Evolutionary conservation across 345 rosid species (phyloP), one percentile per base, ranked within the genome.

Genomic region (Pugionium dolabratum): DNA sequence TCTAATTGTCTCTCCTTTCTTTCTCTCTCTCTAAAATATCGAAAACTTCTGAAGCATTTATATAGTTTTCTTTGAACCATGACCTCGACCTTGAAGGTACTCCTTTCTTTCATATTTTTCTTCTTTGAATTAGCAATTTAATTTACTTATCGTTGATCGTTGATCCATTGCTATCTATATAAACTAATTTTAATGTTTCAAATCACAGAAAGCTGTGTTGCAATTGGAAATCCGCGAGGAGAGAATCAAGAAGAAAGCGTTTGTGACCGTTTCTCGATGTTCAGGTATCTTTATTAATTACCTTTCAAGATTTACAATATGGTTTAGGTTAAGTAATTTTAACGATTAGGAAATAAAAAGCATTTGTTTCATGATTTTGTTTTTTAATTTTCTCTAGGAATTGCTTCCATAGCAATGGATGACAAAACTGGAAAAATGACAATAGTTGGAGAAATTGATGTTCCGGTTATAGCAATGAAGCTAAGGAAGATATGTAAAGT

Each of bases 381-480:
- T 4, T 7, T 4, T 5, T 5, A 1, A 1, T 18, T 18, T 18
- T 18, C 18, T 18, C 18, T 54, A 67, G 74, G 89, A 57, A 84
- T 88, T 35, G 76, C 73, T 9, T 86, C 91, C 1, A 54, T 86
- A 18, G 6, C 80, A 42, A 18, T 83, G 64, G 89, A 88, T 55
- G 69, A 74, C 72, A 84, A 88, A 78, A 84, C 85, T 8, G 76
- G 76, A 59, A 83, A 86, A 60, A 25, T 86, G 77, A 88, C 91
- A 1, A 68, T 84, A 31, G 67, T 69, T 3, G 91, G 91, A 42
- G 80, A 76, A 31, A 34, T 81, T 7, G 95, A 84, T 76, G 64
- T 86, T 7, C 73, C 80, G 1, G 0, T 0, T 2, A 47, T 82
- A 1, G 89, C 71, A 47, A 37, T 47, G 53, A 86, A 88, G 64